These are phyloP conservation scores for Daedalea quercina DNA, from an alignment of 768 basidiomycete species.

Conservation along the genomic window DNA sequence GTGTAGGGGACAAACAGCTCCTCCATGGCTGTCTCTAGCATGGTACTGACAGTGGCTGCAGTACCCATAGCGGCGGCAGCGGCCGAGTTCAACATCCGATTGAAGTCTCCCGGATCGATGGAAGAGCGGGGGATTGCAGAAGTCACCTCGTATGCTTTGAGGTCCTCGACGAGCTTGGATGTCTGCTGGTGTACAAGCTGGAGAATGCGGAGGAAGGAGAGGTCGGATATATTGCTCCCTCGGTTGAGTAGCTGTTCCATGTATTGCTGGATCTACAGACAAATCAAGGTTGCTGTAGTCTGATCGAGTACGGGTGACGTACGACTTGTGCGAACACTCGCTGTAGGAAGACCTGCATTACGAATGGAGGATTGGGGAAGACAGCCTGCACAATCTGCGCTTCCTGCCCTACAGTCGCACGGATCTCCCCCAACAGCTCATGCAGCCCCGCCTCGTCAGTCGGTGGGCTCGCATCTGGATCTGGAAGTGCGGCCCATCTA, in stretches of 20 bases:
- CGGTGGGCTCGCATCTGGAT: constrained; percentile 74
- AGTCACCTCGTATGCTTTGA: constrained; percentile 85
- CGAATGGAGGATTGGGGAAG: constrained; percentile 91
- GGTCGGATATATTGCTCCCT: constrained; percentile 70
- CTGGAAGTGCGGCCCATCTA: constrained; percentile 79
- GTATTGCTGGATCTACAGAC: constrained; percentile 86
- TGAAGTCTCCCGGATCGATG: constrained; percentile 55
- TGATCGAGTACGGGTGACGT: constrained; percentile 24
- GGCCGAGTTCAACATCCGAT: constrained; percentile 40
- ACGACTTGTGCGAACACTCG: constrained; percentile 97
- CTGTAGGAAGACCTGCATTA: constrained; percentile 98
- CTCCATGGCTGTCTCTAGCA: constrained; percentile 96
- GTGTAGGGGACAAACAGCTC: constrained; percentile 93
- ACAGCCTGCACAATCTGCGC: constrained; percentile 98
- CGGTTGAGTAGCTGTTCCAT: constrained; percentile 83
- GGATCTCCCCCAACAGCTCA: constrained; percentile 81
- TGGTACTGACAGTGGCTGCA: constrained; percentile 58
- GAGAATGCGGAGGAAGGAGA: constrained; percentile 86
- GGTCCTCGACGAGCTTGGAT: constrained; percentile 77
- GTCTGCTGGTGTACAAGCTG: constrained; percentile 82
- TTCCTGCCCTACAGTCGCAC: constrained; percentile 88
- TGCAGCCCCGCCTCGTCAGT: constrained; percentile 72
- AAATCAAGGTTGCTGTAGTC: background rate
- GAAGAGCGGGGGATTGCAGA: constrained; percentile 58
- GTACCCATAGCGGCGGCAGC: constrained; percentile 35